Evolutionary conservation across 192 early-diverging fungal species (phyloP), one percentile per base, ranked within the genome.

Genomic region (Phycomyces nitens): DNA sequence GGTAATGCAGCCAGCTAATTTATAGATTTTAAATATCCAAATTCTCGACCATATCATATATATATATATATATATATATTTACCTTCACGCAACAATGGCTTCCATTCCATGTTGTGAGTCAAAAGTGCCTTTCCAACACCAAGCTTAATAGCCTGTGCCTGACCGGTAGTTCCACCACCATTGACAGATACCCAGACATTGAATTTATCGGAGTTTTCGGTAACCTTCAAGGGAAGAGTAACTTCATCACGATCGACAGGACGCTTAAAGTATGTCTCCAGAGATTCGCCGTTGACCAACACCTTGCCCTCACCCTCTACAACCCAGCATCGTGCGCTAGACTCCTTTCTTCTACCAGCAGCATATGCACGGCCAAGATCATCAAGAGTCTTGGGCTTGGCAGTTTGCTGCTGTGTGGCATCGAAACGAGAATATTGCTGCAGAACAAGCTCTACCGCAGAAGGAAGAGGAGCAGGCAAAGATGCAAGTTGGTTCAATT

Each of bases 101-200:
- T 88, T 83, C n/a, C 80, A 62, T 54, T 71, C 71, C n/a, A 79
- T 77, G n/a, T 88, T 75, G 39, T 88, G 84, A 50, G 86, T 78
- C 29, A 82, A 71, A 8, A 96, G 58, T 3, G 88, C 91, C 18
- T 89, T 79, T 12, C 89, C 86, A 42, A 95, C 71, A 3, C 88
- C 95, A 49, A 93, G 83, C 40, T 90, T 86, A 58, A 94, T 86
- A 6, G 95, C 94, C 53, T 86, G 86, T 11, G 92, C 86, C 81
- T 98, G 94, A 12, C 93, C 85, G 3, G 89, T 86, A 9, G 65
- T 75, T 6, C 95, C 95, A 50, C 94, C 91, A 44, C 94, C 94
- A 1, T 77, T 64, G 12, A 94, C 93, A 24, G 85, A 61, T 6
- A 86, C 75, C 85, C 92, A 98, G 49, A 92, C 90, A 74, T 96